phyloP scores from a whole-genome alignment of 192 early-diverging fungal species.

The Haplosporangium gracile region DNA sequence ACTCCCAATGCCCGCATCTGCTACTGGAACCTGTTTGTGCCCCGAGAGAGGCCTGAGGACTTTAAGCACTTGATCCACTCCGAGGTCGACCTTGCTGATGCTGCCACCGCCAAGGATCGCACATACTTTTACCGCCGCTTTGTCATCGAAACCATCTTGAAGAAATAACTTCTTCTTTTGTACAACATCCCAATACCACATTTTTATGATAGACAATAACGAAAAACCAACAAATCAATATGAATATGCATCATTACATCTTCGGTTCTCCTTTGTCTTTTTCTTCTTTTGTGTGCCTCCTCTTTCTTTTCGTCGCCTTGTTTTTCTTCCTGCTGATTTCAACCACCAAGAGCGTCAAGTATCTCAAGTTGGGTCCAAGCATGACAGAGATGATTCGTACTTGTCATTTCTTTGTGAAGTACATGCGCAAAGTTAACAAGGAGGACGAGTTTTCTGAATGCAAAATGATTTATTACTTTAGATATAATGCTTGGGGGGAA shows the following conservation, averaged over 20 bases:
- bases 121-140: slow-evolving; percentile 57
- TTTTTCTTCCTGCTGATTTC: too few species aligned
- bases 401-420: neutral
- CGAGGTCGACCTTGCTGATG: slow-evolving; percentile 43
- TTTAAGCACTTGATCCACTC: slow-evolving; percentile 44
- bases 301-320: neutral
- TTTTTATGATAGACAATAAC: neutral
- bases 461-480: neutral
- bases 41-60: slow-evolving; percentile 47
- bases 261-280: neutral
- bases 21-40: slow-evolving; percentile 57
- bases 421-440: neutral
- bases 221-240: neutral
- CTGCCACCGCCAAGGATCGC: slow-evolving; percentile 48
- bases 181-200: neutral
- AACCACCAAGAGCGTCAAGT: too few species aligned
- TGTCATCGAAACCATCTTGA: slow-evolving; percentile 51
- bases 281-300: neutral
- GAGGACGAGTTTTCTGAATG: neutral
- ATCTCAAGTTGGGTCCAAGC: too few species aligned
- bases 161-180: slow-evolving; percentile 11
- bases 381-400: too few species aligned
- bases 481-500: neutral
- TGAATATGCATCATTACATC: neutral
- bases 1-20: slow-evolving; percentile 50